Evolutionary conservation across 352 stramenopile genomes (phyloP), one percentile per base, ranked within the genome.

Genomic region (Phytophthora fragariae): DNA sequence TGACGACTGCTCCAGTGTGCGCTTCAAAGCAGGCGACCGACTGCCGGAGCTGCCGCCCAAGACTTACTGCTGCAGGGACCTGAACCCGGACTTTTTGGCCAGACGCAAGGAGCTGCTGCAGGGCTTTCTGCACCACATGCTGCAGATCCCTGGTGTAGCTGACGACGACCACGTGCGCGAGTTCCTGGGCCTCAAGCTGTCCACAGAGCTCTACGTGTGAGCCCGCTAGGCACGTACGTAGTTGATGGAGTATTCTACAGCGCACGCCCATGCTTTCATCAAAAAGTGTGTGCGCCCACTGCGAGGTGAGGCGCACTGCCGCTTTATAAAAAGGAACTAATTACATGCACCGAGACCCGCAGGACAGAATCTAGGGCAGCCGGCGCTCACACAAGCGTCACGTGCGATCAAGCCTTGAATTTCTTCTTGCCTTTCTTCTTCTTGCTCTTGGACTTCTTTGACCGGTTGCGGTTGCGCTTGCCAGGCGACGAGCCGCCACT

Each of bases 31-130:
- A 41, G 81, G 75, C n/a, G 58, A 76, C 3, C 71, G 80, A 58
- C 63, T 92, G 19, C 84, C 84, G 5, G 46, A 81, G 21, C 47
- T 92, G 70, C 87, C 87, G 11, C 82, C 85, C 15, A 94, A 92
- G 62, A 91, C 87, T 1, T 92, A 82, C 56, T 92, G 82, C 72
- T 92, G 87, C 53, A 84, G 84, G 27, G 87, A 94, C 55, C 62
- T 94, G 52, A 94, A 92, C 57, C 87, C 87, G 1, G 87, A 94
- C 50, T 94, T 84, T 62, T 54, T 94, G 44, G 54, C 66, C 46
- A 79, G 67, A 68, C 87, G 87, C 62, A 90, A 84, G 63, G 58
- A 74, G 9, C 39, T 79, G 56, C 74, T 94, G n/a, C 75, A 86
- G 29, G 68, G 62, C 37, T 94, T 92, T 53, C 68, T 94, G 24